These are phyloP conservation scores for Coccomyxa sp. DNA, from an alignment of 139 green algal genomes.

Conservation along the genomic window DNA sequence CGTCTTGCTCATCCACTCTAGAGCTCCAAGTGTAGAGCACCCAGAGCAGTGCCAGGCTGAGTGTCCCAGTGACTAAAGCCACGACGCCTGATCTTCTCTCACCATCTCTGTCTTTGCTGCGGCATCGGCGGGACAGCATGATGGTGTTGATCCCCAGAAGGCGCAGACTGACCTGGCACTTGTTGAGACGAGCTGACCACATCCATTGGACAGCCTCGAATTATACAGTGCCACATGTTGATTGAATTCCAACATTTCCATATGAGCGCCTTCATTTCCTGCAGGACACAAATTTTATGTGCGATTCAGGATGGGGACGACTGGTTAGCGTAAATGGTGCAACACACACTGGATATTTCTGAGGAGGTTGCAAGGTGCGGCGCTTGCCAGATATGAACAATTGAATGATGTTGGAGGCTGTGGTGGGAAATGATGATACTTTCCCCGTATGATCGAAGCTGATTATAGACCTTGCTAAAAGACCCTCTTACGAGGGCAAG, in stretches of 20 bases:
- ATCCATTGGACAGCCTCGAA: neutral
- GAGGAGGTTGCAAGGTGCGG: no score
- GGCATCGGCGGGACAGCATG: slow-evolving; percentile 3
- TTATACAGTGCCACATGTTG: slow-evolving; percentile 9
- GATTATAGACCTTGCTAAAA: slow-evolving; percentile 25
- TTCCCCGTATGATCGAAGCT: slow-evolving; percentile 48
- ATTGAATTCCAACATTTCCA: neutral
- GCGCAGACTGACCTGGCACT: neutral
- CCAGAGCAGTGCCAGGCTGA: no score
- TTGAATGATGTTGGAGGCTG: no score
- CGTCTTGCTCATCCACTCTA: no score
- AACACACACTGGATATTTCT: no score
- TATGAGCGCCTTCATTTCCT: no score
- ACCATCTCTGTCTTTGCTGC: neutral
- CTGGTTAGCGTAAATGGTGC: no score
- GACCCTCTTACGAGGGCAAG: slow-evolving; percentile 12
- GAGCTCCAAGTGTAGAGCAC: no score
- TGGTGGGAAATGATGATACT: slow-evolving; percentile 34
- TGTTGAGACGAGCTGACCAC: neutral
- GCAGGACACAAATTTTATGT: no score
- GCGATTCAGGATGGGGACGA: no score
- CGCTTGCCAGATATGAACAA: no score
- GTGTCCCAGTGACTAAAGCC: no score
- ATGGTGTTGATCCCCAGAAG: neutral
- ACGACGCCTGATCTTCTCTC: slow-evolving; percentile 1